phyloP scores from a whole-genome alignment of 139 green algal species.

The Coelastrella sp. region DNA sequence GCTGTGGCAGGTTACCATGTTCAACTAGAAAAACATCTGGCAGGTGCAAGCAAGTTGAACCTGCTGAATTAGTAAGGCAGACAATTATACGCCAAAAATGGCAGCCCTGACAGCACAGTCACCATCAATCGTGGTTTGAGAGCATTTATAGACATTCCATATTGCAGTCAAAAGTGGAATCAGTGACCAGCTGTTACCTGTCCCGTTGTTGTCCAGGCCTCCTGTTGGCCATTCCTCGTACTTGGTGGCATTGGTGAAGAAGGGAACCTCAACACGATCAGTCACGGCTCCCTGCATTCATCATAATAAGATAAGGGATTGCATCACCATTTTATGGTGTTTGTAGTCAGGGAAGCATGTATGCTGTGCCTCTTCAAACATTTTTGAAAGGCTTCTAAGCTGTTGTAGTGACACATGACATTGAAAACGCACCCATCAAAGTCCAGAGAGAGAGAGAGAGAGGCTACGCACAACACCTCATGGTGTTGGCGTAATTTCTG shows the following conservation, averaged over 20 bases:
- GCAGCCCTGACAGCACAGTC: too few relatives aligned
- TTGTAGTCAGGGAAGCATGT: not conserved
- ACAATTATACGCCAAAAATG: too few relatives aligned
- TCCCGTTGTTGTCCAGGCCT: conserved; percentile 56
- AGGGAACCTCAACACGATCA: conserved; percentile 53
- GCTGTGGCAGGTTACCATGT: not conserved
- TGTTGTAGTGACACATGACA: too few relatives aligned
- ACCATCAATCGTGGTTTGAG: too few relatives aligned
- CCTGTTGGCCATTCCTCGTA: conserved; percentile 55
- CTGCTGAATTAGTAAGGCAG: not conserved
- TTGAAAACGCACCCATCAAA: not conserved
- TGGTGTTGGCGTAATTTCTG: too few relatives aligned
- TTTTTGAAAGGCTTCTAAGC: too few relatives aligned
- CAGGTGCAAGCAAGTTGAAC: not conserved
- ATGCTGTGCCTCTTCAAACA: too few relatives aligned
- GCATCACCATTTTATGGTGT: not conserved
- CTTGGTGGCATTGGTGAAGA: conserved; percentile 74
- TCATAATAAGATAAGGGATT: not conserved
- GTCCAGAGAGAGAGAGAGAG: too few relatives aligned
- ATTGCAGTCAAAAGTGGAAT: not conserved
- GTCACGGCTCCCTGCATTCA: conserved; percentile 53
- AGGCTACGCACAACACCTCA: too few relatives aligned
- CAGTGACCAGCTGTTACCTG: conserved; percentile 11
- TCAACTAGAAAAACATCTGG: not conserved
- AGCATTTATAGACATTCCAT: not conserved